Evolutionary conservation across 2,329 filamentous ascomycete species (phyloP).

Genomic region (Sporothrix mexicana): DNA sequence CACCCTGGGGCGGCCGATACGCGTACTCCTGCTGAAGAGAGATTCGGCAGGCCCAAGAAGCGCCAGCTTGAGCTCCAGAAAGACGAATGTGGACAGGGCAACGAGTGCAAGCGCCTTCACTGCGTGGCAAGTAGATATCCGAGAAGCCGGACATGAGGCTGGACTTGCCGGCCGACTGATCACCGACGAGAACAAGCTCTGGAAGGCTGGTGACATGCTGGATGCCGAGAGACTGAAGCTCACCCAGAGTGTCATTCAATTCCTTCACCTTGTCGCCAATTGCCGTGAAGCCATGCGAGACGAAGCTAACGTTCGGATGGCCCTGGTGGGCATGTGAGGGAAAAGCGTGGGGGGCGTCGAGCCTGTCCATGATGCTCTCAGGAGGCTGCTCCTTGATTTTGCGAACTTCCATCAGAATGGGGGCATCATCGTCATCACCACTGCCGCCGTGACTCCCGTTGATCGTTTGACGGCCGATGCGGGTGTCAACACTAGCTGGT

Average conservation of each 20-base stretch:
- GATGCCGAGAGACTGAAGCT: constrained; percentile 74
- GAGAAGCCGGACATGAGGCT: constrained; percentile 68
- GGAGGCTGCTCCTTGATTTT: constrained; percentile 29
- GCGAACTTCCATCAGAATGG: constrained; percentile 43
- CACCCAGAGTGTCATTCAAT: constrained; percentile 68
- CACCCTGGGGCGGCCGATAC: constrained; percentile 39
- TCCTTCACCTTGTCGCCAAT: constrained; percentile 69
- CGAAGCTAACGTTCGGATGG: constrained; percentile 41
- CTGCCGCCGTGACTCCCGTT: constrained; percentile 1
- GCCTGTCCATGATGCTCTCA: neutral
- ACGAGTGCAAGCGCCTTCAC: constrained; percentile 75
- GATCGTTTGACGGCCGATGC: constrained; percentile 12
- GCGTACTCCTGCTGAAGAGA: constrained; percentile 68
- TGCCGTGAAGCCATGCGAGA: constrained; percentile 52
- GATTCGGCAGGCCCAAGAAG: constrained; percentile 70
- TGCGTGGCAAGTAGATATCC: constrained; percentile 73
- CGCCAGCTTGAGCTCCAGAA: constrained; percentile 53
- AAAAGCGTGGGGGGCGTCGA: neutral
- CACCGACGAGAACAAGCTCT: constrained; percentile 81
- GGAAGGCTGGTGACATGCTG: constrained; percentile 74
- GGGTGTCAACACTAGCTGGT: constrained; percentile 43
- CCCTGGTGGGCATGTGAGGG: constrained; percentile 15
- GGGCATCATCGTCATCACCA: constrained; percentile 39
- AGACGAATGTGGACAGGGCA: constrained; percentile 83
- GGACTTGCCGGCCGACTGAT: constrained; percentile 85